A percentile compares a stretch with the other conserved stretches of the same genome.
These are phyloP conservation scores for Cerrena zonata DNA, from an alignment of 1,284 basidiomycete genomes.

Conservation along the genomic window DNA sequence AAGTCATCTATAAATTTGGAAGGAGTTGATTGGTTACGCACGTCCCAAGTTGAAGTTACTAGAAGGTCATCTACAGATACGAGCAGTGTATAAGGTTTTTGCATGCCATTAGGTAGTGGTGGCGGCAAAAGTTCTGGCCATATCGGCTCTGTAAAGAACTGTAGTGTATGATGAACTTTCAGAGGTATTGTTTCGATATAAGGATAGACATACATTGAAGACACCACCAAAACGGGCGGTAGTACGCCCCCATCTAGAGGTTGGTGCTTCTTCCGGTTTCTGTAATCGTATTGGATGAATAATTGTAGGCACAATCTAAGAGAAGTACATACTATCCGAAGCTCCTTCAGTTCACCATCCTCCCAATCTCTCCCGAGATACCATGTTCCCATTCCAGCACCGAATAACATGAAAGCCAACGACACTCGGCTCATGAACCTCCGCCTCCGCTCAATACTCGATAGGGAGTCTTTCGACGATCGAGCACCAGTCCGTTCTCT, in stretches of 20 bases:
- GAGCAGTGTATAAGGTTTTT: conserved; percentile 88
- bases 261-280: conserved; percentile 51
- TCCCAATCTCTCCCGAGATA: conserved; percentile 31
- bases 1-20: not conserved
- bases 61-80: conserved; percentile 91
- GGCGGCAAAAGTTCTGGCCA: conserved; percentile 91
- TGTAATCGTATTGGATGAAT: conserved; percentile 25
- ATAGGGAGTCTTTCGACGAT: conserved; percentile 66
- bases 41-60: conserved; percentile 90
- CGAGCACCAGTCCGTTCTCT: conserved; percentile 56
- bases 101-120: conserved; percentile 76
- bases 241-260: conserved; percentile 58
- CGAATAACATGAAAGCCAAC: conserved; percentile 42
- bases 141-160: conserved; percentile 89
- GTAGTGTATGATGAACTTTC: conserved; percentile 6
- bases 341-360: conserved; percentile 30
- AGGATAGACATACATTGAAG: conserved; percentile 48
- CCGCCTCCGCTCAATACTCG: conserved; percentile 67
- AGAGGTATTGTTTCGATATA: not conserved
- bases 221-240: conserved; percentile 52
- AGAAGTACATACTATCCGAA: conserved; percentile 38
- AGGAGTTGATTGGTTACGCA: conserved; percentile 38
- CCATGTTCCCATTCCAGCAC: conserved; percentile 38
- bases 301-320: conserved; percentile 5
- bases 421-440: conserved; percentile 48